Conservation (phyloP, 2,329 filamentous ascomycete genomes). For the Cordyceps farinosa region DNA sequence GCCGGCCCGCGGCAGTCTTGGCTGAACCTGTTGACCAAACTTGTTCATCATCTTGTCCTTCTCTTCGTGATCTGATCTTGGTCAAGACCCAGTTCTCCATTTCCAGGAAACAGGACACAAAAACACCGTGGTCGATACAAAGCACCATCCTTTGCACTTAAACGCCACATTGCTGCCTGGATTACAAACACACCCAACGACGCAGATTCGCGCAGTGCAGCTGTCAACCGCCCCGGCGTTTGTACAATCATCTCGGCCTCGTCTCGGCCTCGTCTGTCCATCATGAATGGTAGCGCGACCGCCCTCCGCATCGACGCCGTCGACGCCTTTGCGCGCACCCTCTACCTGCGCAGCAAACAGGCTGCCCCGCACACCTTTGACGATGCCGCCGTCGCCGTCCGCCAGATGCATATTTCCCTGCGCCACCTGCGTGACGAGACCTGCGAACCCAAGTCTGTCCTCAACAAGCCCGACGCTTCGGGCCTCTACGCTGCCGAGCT, state of each 20-base stretch:
- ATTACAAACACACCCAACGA: neutral
- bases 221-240: neutral
- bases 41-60: neutral
- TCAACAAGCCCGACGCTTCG: conserved; percentile 40
- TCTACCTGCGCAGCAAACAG: conserved; percentile 51
- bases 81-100: too few relatives aligned
- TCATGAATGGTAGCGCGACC: conserved; percentile 20
- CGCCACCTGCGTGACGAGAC: conserved; percentile 57
- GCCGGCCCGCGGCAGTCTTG: neutral
- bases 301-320: conserved; percentile 51
- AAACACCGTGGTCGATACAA: neutral
- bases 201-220: neutral
- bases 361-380: conserved; percentile 45
- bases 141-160: neutral
- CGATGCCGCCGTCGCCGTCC: conserved; percentile 48
- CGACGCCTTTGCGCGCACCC: conserved; percentile 51
- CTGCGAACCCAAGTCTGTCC: conserved; percentile 52
- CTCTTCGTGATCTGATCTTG: too few relatives aligned
- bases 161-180: neutral
- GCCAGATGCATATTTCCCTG: conserved; percentile 52
- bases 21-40: neutral
- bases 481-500: conserved; percentile 49
- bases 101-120: neutral
- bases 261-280: neutral
- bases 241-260: too few relatives aligned